These are phyloP conservation scores for Pholiota conissans DNA, from an alignment of 768 basidiomycete species.

Conservation along the genomic window DNA sequence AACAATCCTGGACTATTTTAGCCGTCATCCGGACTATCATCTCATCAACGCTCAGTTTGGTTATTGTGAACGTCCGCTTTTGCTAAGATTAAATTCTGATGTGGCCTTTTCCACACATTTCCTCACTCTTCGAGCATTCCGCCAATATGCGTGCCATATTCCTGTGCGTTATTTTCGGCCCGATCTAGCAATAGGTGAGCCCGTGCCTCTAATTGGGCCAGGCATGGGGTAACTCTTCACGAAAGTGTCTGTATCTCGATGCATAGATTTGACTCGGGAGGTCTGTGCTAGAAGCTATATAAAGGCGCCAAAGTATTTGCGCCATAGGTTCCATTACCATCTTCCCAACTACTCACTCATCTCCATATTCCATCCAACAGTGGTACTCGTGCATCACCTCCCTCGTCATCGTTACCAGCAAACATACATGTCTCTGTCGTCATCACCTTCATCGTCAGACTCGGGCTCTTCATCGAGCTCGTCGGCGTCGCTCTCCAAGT, in stretches of 20 bases:
- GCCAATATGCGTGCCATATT: not conserved
- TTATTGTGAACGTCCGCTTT: not conserved
- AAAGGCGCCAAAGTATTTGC: slow-evolving; percentile 2
- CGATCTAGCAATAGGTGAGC: not conserved
- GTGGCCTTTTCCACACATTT: not conserved
- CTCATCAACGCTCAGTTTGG: slow-evolving; percentile 1
- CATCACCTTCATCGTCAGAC: slow-evolving; percentile 18
- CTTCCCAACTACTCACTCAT: not conserved
- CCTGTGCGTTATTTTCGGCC: slow-evolving; percentile 1
- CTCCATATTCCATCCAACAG: not conserved
- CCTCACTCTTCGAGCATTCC: slow-evolving; percentile 1
- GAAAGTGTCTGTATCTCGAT: not conserved
- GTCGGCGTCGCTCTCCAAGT: slow-evolving; percentile 19
- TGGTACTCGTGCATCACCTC: not conserved
- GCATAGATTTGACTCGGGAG: not conserved
- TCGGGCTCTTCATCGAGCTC: slow-evolving; percentile 20
- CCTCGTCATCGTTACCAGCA: not conserved
- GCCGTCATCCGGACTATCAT: slow-evolving; percentile 1
- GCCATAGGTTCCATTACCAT: not conserved
- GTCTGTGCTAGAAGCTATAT: not conserved
- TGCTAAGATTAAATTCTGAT: slow-evolving; percentile 7
- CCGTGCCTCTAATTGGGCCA: not conserved
- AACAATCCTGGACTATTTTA: slow-evolving; percentile 6
- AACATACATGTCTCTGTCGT: slow-evolving; percentile 9
- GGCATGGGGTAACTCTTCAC: not conserved